Conservation (phyloP, 2,329 filamentous ascomycete species). For the Fusarium sp. region DNA sequence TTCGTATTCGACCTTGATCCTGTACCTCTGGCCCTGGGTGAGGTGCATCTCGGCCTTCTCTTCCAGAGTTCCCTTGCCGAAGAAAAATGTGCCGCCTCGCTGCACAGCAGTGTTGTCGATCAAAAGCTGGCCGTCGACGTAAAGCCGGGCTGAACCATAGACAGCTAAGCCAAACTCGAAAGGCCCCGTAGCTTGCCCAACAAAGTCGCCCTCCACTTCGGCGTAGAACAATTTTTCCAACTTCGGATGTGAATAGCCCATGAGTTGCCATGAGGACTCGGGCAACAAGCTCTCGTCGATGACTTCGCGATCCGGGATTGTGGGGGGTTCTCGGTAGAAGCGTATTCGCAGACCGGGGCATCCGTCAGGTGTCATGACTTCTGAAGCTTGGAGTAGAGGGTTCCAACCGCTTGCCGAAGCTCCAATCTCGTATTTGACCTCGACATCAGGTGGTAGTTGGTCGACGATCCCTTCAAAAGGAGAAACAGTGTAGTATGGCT, state of each 20-base stretch:
- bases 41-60: constrained; percentile 33
- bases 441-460: background rate
- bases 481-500: constrained; percentile 47
- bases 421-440: constrained; percentile 1
- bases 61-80: constrained; percentile 49
- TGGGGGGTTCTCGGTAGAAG: constrained; percentile 6
- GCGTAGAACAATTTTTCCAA: constrained; percentile 33
- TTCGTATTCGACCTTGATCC: constrained; percentile 17
- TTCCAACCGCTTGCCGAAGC: background rate
- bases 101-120: constrained; percentile 47
- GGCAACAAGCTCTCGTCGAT: constrained; percentile 32
- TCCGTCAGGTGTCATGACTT: background rate
- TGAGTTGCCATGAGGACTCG: constrained; percentile 38
- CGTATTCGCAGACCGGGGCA: constrained; percentile 3
- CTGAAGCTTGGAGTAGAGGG: background rate
- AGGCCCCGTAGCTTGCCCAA: constrained; percentile 24
- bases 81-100: constrained; percentile 49
- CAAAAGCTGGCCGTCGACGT: constrained; percentile 47
- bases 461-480: constrained; percentile 45
- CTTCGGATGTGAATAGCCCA: constrained; percentile 40
- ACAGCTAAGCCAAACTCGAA: constrained; percentile 50
- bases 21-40: constrained; percentile 18
- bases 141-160: constrained; percentile 48
- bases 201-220: constrained; percentile 35
- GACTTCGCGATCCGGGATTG: background rate